Percentiles rank a stretch among this genome's conserved stretches.
phyloP scores from a whole-genome alignment of 495 filamentous ascomycete genomes.

The Parmelia sp. region DNA sequence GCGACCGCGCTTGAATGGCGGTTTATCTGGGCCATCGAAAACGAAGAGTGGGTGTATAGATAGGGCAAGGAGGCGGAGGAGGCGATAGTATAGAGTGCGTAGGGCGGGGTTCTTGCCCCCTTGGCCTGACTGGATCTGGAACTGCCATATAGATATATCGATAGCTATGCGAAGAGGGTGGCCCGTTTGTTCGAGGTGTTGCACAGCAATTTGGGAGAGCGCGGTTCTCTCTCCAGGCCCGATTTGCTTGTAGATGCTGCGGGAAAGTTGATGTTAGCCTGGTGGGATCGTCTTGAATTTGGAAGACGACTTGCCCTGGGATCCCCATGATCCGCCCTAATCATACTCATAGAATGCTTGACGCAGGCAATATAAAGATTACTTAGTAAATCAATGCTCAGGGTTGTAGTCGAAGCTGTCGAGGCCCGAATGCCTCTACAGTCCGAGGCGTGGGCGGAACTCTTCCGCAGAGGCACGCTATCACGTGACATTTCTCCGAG shows the following conservation, averaged over 20 bases:
- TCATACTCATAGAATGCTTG: neutral
- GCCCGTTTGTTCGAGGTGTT: conserved; percentile 61
- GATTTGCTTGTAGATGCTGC: conserved; percentile 83
- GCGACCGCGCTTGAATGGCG: conserved; percentile 82
- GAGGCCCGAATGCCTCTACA: too few species aligned
- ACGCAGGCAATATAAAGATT: neutral
- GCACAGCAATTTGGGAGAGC: conserved; percentile 72
- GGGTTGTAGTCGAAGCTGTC: neutral
- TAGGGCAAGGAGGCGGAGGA: conserved; percentile 72
- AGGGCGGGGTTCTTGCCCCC: conserved; percentile 88
- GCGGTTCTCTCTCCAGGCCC: conserved; percentile 73
- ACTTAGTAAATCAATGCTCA: neutral
- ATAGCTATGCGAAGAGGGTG: conserved; percentile 82
- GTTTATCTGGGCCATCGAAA: conserved; percentile 89
- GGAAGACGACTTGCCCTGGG: conserved; percentile 43
- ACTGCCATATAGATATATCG: conserved; percentile 96
- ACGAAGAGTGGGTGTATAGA: conserved; percentile 89
- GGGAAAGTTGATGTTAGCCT: conserved; percentile 24
- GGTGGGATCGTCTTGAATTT: neutral
- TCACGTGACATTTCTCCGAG: conserved; percentile 1
- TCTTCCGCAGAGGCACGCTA: conserved; percentile 1
- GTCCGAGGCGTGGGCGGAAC: neutral
- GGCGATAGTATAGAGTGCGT: conserved; percentile 86
- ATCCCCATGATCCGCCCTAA: conserved; percentile 47
- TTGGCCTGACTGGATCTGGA: conserved; percentile 79